Percentiles rank a stretch among this genome's conserved stretches.
Conservation (phyloP, 352 stramenopile species). For the Phytophthora meadii region DNA sequence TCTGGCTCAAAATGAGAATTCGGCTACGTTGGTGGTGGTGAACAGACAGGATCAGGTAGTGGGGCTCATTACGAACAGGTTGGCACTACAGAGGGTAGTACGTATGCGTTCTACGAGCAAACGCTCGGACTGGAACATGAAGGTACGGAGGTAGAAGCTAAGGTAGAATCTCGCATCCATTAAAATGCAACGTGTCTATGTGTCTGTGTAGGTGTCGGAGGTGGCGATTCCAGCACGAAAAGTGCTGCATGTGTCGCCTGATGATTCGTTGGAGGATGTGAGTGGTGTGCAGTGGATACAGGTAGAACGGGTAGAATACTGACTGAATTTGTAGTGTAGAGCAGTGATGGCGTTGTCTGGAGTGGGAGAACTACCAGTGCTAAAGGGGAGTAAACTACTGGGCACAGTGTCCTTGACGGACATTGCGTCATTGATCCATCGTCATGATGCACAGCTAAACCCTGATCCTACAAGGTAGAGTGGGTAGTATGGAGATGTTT, state of each 20-base stretch:
- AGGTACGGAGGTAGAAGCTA: slow-evolving; percentile 32
- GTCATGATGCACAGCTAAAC: slow-evolving; percentile 59
- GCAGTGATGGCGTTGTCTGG: slow-evolving; percentile 81
- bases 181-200: slow-evolving; percentile 8
- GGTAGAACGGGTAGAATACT: not conserved
- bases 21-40: slow-evolving; percentile 78
- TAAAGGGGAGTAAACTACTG: slow-evolving; percentile 72
- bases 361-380: slow-evolving; percentile 69
- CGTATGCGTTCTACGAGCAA: slow-evolving; percentile 59
- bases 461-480: slow-evolving; percentile 57
- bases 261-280: slow-evolving; percentile 80
- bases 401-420: slow-evolving; percentile 84
- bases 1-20: slow-evolving; percentile 78
- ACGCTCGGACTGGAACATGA: slow-evolving; percentile 58
- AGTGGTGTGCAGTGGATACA: slow-evolving; percentile 4
- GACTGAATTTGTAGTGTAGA: slow-evolving; percentile 52
- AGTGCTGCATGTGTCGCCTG: slow-evolving; percentile 77
- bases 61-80: slow-evolving; percentile 81
- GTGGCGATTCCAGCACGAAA: slow-evolving; percentile 74
- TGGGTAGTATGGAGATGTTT: not conserved
- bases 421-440: slow-evolving; percentile 78
- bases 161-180: not conserved
- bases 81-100: slow-evolving; percentile 63
- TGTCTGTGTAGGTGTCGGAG: slow-evolving; percentile 53
- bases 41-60: slow-evolving; percentile 73